These are phyloP conservation scores for Alternaria triticimaculans DNA, from an alignment of 2,329 filamentous ascomycete species.

Conservation along the genomic window DNA sequence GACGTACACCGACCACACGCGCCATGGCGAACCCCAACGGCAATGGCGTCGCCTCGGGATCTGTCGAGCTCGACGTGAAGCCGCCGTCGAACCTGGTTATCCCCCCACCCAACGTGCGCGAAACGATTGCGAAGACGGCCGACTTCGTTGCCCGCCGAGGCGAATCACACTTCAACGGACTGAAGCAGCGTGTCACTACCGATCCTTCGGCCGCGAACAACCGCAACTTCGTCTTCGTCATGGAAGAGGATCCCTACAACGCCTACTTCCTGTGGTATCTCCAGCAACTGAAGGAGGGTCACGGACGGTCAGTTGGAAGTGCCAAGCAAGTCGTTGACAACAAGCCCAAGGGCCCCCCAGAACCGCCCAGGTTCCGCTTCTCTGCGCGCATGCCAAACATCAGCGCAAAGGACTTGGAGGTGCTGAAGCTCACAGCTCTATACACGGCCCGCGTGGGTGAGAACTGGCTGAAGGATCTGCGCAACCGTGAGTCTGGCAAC, in stretches of 20 bases:
- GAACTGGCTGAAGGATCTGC: conserved; percentile 87
- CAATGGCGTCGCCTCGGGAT: conserved; percentile 17
- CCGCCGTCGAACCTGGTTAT: conserved; percentile 84
- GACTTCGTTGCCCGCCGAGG: conserved; percentile 81
- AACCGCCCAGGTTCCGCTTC: conserved; percentile 88
- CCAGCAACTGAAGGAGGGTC: conserved; percentile 81
- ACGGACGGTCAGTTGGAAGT: conserved; percentile 63
- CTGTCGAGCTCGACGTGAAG: conserved; percentile 56
- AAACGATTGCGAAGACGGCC: conserved; percentile 90
- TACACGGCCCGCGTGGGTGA: conserved; percentile 94
- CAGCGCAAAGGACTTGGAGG: conserved; percentile 86
- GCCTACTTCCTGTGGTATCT: conserved; percentile 91
- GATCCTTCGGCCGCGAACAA: conserved; percentile 68
- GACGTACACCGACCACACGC: conserved; percentile 8
- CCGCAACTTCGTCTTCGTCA: conserved; percentile 87
- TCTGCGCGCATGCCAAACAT: conserved; percentile 97
- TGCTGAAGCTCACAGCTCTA: conserved; percentile 78
- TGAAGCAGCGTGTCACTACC: conserved; percentile 81
- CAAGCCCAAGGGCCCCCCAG: conserved; percentile 81
- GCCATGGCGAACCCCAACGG: conserved; percentile 42
- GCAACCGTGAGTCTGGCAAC: conserved; percentile 87
- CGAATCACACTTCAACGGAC: conserved; percentile 75
- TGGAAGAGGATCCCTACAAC: conserved; percentile 80
- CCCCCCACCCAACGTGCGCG: conserved; percentile 83
- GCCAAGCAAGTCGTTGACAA: conserved; percentile 51